These are phyloP conservation scores for Hirschioporus abietinus DNA, from an alignment of 768 basidiomycete genomes.

Conservation along the genomic window DNA sequence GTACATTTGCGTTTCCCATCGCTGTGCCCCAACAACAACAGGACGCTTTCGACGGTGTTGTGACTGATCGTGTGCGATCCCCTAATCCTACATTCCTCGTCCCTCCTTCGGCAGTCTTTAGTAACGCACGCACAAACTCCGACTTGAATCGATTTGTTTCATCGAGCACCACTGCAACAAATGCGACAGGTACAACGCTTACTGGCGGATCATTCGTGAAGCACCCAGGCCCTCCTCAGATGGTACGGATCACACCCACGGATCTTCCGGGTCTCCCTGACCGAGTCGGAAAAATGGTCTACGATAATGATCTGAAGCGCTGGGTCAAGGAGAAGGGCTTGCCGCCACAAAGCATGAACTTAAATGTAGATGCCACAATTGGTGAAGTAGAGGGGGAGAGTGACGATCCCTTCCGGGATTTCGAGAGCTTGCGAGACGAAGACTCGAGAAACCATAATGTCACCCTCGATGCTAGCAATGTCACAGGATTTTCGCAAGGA, in stretches of 20 bases:
- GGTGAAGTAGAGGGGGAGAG: conserved; percentile 41
- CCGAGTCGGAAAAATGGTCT: conserved; percentile 82
- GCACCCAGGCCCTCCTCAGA: conserved; percentile 72
- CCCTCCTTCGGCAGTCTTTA: conserved; percentile 8
- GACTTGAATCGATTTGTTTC: conserved; percentile 89
- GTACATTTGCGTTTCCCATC: not conserved
- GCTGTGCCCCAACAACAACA: not conserved
- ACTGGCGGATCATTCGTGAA: conserved; percentile 80
- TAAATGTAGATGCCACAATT: conserved; percentile 22
- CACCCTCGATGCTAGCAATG: conserved; percentile 6
- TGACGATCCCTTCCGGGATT: conserved; percentile 89
- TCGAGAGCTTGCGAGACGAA: conserved; percentile 79
- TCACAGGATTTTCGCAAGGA: conserved; percentile 15
- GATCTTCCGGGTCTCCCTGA: conserved; percentile 76
- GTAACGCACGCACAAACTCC: conserved; percentile 41
- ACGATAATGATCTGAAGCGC: conserved; percentile 75
- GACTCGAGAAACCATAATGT: conserved; percentile 12
- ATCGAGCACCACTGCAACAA: conserved; percentile 77
- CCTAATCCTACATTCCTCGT: conserved; percentile 9
- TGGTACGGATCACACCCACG: conserved; percentile 73
- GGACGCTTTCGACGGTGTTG: not conserved
- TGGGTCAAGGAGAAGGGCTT: conserved; percentile 67
- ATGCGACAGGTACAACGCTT: conserved; percentile 65
- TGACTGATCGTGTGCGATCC: conserved; percentile 4
- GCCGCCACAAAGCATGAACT: conserved; percentile 1